Evolutionary conservation across 192 early-diverging fungal genomes (phyloP), one percentile per base, ranked within the genome.

Genomic region (Entomortierella parvispora): DNA sequence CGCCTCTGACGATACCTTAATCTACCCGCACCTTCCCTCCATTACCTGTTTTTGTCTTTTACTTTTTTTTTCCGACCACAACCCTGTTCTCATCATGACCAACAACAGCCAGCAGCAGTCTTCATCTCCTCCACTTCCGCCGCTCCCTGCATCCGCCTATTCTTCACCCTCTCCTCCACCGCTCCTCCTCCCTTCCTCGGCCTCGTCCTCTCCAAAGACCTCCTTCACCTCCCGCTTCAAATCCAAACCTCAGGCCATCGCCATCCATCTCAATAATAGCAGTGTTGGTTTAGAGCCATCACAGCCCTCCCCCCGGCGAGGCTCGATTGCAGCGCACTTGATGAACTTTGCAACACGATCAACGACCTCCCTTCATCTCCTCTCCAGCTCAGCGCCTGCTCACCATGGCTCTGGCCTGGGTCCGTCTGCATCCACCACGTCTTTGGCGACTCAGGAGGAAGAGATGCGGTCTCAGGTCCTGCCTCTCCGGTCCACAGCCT

Each of bases 271-370:
- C 20, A 58, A 40, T 44, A 47, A 46, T 20, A 48, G 32, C 12
- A 12, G 37, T 40, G 7, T 40, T 12, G 7, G 5, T 9, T 51
- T 55, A 8, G 51, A 46, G 26, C 61, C 54, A 5, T 11, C 60
- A 3, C 58, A 48, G n/a, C 18, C 59, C 20, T 56, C 68, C 28
- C 68, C 65, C 7, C 59, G 65, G 34, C 33, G 74, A 58, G 74
- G 65, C 47, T 77, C 74, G 17, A 77, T 77, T 56, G 74, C 74
- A 17, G 43, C 65, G 20, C 65, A 77, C 25, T 42, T 77, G 31
- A 63, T 77, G 66, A 63, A 42, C 52, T 58, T 77, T 68, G 65
- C 74, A 3, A 29, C 60, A 26, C 45, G 46, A 2, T 77, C 74
- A 3, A 77, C 74, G 9, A 68, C 74, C 8, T 77, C 74, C 1